Evolutionary conservation across 495 filamentous ascomycete species (phyloP).

Genomic region (Cercophora scortea): DNA sequence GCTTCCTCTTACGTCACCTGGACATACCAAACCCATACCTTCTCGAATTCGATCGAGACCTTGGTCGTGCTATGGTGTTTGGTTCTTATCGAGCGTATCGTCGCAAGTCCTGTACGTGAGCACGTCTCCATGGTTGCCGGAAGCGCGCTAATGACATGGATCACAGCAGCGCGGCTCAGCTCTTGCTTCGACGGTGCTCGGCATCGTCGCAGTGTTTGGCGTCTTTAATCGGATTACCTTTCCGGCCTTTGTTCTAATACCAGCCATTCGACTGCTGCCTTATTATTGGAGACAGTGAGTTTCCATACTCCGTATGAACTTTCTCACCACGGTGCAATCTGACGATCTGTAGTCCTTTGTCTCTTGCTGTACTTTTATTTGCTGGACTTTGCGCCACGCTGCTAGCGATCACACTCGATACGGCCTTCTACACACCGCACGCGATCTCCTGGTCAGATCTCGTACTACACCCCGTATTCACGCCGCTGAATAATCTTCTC

Average conservation of each 20-base stretch:
- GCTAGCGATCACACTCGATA: constrained; percentile 73
- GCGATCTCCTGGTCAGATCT: constrained; percentile 49
- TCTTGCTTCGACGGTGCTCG: constrained; percentile 66
- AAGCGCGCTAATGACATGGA: background rate
- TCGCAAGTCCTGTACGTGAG: constrained; percentile 59
- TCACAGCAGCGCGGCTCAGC: constrained; percentile 63
- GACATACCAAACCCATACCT: constrained; percentile 98
- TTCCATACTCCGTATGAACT: background rate
- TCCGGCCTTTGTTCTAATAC: constrained; percentile 80
- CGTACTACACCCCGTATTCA: constrained; percentile 60
- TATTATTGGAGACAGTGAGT: constrained; percentile 76
- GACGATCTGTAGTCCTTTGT: constrained; percentile 51
- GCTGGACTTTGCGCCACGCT: constrained; percentile 55
- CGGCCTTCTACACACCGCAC: constrained; percentile 63
- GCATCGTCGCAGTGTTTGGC: constrained; percentile 73
- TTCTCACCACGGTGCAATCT: constrained; percentile 4
- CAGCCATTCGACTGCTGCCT: constrained; percentile 71
- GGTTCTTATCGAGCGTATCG: constrained; percentile 79
- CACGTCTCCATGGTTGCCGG: no score
- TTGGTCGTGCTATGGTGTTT: constrained; percentile 84
- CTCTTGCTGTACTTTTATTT: constrained; percentile 51
- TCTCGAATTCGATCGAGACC: constrained; percentile 95
- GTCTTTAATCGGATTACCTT: constrained; percentile 96
- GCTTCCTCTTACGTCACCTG: constrained; percentile 97
- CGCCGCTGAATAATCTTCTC: constrained; percentile 81